These are phyloP conservation scores for Collariella sp. DNA, from an alignment of 495 filamentous ascomycete genomes.

Conservation along the genomic window DNA sequence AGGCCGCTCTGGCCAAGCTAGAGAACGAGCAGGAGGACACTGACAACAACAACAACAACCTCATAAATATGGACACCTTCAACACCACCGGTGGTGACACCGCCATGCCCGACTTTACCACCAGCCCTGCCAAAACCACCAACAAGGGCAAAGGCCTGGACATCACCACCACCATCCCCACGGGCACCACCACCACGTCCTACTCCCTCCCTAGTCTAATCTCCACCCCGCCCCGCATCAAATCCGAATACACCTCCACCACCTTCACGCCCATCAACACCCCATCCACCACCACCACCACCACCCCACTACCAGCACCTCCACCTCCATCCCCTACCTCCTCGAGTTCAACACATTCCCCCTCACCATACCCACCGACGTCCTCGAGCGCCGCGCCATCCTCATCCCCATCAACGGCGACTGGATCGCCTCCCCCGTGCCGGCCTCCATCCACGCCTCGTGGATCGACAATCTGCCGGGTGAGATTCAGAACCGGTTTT, in stretches of 20 bases:
- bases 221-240: too few species aligned
- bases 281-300: conserved; percentile 13
- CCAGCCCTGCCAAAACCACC: background rate
- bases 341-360: conserved; percentile 33
- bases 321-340: conserved; percentile 31
- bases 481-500: background rate
- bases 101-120: too few species aligned
- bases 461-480: conserved; percentile 3
- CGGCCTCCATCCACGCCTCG: conserved; percentile 14
- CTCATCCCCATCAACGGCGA: conserved; percentile 37
- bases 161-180: too few species aligned
- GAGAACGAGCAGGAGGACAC: background rate
- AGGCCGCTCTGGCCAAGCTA: background rate
- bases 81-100: too few species aligned
- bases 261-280: background rate
- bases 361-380: conserved; percentile 30
- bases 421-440: conserved; percentile 31
- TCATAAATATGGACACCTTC: background rate
- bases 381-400: conserved; percentile 28
- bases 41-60: background rate
- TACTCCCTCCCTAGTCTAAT: too few species aligned
- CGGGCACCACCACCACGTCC: too few species aligned
- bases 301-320: conserved; percentile 19
- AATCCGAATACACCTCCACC: too few species aligned
- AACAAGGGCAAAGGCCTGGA: background rate